Conservation (phyloP, 2,329 filamentous ascomycete species). For the Lachnellula willkommii region DNA sequence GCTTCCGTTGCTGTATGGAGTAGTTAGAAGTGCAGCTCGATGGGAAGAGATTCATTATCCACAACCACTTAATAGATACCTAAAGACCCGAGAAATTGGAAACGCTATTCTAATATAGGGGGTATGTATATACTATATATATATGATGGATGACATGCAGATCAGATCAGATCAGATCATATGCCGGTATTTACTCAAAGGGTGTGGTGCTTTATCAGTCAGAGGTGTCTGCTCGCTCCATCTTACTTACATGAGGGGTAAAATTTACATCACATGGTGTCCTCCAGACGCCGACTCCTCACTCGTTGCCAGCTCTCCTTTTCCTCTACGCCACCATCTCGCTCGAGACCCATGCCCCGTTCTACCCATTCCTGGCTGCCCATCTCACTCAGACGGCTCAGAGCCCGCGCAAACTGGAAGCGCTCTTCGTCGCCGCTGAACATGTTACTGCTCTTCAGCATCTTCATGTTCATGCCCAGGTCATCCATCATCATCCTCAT, state of each 20-base stretch:
- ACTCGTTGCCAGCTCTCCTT: conserved; percentile 43
- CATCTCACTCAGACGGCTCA: conserved; percentile 86
- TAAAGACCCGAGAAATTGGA: too few species aligned
- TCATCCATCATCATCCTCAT: conserved; percentile 85
- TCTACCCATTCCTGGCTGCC: conserved; percentile 93
- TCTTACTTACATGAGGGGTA: background rate
- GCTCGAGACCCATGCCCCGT: conserved; percentile 52
- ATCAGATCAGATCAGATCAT: too few species aligned
- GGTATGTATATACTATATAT: too few species aligned
- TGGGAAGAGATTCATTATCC: too few species aligned
- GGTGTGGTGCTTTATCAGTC: too few species aligned
- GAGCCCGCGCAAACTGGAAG: conserved; percentile 87
- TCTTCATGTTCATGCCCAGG: conserved; percentile 74
- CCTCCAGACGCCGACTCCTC: conserved; percentile 45
- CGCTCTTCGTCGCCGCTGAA: conserved; percentile 95
- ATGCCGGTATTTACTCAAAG: too few species aligned
- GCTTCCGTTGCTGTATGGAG: too few species aligned
- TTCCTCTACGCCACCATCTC: conserved; percentile 39
- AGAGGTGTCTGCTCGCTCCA: background rate
- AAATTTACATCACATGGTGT: conserved; percentile 31
- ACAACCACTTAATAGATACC: too few species aligned
- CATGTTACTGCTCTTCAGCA: conserved; percentile 77
- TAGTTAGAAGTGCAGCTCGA: too few species aligned
- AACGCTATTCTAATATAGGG: too few species aligned
- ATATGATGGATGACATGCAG: too few species aligned